These are phyloP conservation scores for Saturnispora zaruensis DNA, from an alignment of 805 yeast genomes.

Conservation along the genomic window DNA sequence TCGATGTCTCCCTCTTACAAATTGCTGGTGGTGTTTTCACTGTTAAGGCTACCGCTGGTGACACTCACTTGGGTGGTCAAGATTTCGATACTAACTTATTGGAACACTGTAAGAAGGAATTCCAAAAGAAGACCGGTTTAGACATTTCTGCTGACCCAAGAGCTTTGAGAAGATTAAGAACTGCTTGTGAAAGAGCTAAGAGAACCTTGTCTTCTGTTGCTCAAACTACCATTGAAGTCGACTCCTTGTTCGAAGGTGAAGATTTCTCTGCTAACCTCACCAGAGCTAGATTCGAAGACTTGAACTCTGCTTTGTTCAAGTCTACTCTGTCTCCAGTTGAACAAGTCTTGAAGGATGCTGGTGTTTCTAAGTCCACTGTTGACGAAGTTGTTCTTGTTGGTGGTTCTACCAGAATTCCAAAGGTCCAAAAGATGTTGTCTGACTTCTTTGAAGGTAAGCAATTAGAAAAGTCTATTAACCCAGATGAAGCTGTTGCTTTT, in stretches of 20 bases:
- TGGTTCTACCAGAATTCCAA: slow-evolving; percentile 99
- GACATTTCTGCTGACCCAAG: slow-evolving; percentile 88
- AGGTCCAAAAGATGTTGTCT: slow-evolving; percentile 87
- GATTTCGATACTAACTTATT: slow-evolving; percentile 96
- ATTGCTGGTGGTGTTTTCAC: slow-evolving; percentile 95
- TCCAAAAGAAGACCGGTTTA: slow-evolving; percentile 83
- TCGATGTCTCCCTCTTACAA: slow-evolving; percentile 89
- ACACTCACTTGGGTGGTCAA: slow-evolving; percentile 99
- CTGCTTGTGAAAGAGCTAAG: slow-evolving; percentile 99
- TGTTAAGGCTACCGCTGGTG: slow-evolving; percentile 98
- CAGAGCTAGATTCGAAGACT: slow-evolving; percentile 97
- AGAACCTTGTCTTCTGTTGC: slow-evolving; percentile 95
- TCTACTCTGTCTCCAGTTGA: slow-evolving; percentile 91
- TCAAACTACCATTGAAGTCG: slow-evolving; percentile 93
- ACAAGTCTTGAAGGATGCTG: slow-evolving; percentile 89
- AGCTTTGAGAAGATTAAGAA: slow-evolving; percentile 96
- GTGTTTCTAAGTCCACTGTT: slow-evolving; percentile 72
- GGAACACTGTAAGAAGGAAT: slow-evolving; percentile 86
- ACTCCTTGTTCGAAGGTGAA: slow-evolving; percentile 90
- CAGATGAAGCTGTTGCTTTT: slow-evolving; percentile 98
- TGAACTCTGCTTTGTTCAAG: slow-evolving; percentile 88
- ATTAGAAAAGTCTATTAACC: slow-evolving; percentile 94
- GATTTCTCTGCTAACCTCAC: slow-evolving; percentile 90
- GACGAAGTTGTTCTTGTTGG: slow-evolving; percentile 96
- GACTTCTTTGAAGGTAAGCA: slow-evolving; percentile 97